A percentile compares a stretch with the other conserved stretches of the same genome.
phyloP scores from a whole-genome alignment of 1,284 basidiomycete genomes.

The Pulchroboletus neoregius region DNA sequence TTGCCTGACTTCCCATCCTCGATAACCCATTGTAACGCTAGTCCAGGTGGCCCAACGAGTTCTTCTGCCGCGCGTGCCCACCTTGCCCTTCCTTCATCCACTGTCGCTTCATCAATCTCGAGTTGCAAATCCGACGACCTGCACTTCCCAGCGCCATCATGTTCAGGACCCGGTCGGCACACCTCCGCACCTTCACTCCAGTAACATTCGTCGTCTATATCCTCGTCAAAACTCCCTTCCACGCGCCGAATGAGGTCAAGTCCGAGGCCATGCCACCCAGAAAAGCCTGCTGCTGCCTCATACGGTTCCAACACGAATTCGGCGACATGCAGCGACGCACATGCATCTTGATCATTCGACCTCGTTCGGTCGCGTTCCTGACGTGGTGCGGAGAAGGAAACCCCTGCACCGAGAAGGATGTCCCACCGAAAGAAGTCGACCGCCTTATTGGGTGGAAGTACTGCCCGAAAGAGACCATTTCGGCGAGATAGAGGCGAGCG shows the following conservation, averaged over 20 bases:
- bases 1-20: neutral
- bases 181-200: neutral
- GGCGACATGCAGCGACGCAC: conserved; percentile 14
- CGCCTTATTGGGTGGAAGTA: conserved; percentile 19
- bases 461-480: conserved; percentile 26
- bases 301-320: conserved; percentile 25
- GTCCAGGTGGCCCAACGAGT: conserved; percentile 24
- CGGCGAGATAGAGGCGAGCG: conserved; percentile 29
- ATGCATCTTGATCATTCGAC: neutral
- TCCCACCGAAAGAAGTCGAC: conserved; percentile 30
- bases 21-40: conserved; percentile 9
- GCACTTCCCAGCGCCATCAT: neutral
- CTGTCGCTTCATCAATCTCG: conserved; percentile 21
- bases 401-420: conserved; percentile 3
- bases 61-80: conserved; percentile 22
- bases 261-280: conserved; percentile 28
- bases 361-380: conserved; percentile 1
- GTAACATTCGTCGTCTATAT: neutral
- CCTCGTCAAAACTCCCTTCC: neutral
- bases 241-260: conserved; percentile 6
- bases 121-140: conserved; percentile 3
- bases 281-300: conserved; percentile 30
- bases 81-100: conserved; percentile 24
- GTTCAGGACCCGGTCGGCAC: neutral
- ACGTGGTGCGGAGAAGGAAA: conserved; percentile 2